A percentile compares a stretch with the other conserved stretches of the same genome.
These are phyloP conservation scores for Chaetomium olivaceum DNA, from an alignment of 2,329 filamentous ascomycete genomes.

Conservation along the genomic window DNA sequence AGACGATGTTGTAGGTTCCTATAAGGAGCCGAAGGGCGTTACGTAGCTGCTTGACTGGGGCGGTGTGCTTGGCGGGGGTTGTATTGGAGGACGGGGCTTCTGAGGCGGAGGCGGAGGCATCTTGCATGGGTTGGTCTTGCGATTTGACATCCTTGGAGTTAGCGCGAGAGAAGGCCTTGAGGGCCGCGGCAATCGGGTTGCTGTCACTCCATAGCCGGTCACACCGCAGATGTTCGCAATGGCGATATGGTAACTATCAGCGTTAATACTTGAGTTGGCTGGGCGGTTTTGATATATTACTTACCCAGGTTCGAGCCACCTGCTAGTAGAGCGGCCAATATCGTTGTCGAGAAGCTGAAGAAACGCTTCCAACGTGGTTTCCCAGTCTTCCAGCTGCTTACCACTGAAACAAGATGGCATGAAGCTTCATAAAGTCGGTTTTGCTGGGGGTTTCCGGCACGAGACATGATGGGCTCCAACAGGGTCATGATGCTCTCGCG, in stretches of 20 bases:
- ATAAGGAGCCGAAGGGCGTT: slow-evolving; percentile 42
- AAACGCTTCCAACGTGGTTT: slow-evolving; percentile 50
- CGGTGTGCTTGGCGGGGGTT: neutral
- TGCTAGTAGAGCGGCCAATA: slow-evolving; percentile 52
- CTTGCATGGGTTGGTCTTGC: slow-evolving; percentile 31
- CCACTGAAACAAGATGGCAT: slow-evolving; percentile 65
- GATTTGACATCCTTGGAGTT: slow-evolving; percentile 21
- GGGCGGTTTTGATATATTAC: slow-evolving; percentile 30
- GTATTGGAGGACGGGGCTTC: neutral
- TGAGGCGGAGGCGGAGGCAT: slow-evolving; percentile 4
- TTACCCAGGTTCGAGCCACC: slow-evolving; percentile 53
- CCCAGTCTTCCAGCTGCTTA: slow-evolving; percentile 49
- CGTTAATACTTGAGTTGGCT: neutral
- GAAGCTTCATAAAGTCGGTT: slow-evolving; percentile 57
- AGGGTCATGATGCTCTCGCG: slow-evolving; percentile 70
- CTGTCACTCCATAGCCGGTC: slow-evolving; percentile 54
- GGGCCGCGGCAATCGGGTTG: slow-evolving; percentile 49
- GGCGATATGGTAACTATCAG: slow-evolving; percentile 52
- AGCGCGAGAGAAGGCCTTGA: slow-evolving; percentile 39
- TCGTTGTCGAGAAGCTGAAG: slow-evolving; percentile 55
- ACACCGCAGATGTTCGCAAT: slow-evolving; percentile 57
- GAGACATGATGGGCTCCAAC: slow-evolving; percentile 58
- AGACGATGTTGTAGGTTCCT: slow-evolving; percentile 48
- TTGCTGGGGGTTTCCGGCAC: slow-evolving; percentile 35
- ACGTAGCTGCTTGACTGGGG: slow-evolving; percentile 30